Conservation (phyloP, 164 flowering plant genomes). For the Vitis amurensis region DNA sequence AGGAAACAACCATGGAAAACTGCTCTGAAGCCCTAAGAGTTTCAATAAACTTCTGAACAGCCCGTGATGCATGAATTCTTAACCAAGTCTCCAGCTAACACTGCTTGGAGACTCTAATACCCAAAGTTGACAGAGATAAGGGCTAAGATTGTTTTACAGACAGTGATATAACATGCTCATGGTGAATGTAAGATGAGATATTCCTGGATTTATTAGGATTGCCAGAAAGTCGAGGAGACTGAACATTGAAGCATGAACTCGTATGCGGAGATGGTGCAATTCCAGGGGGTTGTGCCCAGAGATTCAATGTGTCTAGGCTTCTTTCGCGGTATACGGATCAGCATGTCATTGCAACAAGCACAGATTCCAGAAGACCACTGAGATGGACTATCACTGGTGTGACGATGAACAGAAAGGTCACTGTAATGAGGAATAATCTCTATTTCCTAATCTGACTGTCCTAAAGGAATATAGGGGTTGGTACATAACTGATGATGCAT, state of each 20-base stretch:
- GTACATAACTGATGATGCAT: conserved; percentile 22
- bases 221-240: conserved; percentile 45
- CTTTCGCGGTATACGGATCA: conserved; percentile 80
- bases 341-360: conserved; percentile 94
- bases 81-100: no score
- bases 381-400: conserved; percentile 16
- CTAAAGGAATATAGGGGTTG: conserved; percentile 61
- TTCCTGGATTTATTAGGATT: conserved; percentile 54
- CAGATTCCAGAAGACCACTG: conserved; percentile 97
- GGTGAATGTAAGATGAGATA: conserved; percentile 69
- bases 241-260: conserved; percentile 52
- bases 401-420: conserved; percentile 16
- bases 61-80: conserved; percentile 32
- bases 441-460: conserved; percentile 52
- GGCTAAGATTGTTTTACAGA: conserved; percentile 91
- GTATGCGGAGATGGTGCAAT: conserved; percentile 65
- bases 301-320: conserved; percentile 75
- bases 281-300: conserved; percentile 65
- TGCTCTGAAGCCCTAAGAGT: conserved; percentile 62
- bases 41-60: conserved; percentile 74
- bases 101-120: conserved; percentile 13
- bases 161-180: conserved; percentile 59
- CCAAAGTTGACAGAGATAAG: conserved; percentile 53
- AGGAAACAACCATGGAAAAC: conserved; percentile 46
- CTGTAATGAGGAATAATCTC: conserved; percentile 20